Evolutionary conservation across 768 basidiomycete genomes (phyloP).

Genomic region (Plicaturopsis crispa): DNA sequence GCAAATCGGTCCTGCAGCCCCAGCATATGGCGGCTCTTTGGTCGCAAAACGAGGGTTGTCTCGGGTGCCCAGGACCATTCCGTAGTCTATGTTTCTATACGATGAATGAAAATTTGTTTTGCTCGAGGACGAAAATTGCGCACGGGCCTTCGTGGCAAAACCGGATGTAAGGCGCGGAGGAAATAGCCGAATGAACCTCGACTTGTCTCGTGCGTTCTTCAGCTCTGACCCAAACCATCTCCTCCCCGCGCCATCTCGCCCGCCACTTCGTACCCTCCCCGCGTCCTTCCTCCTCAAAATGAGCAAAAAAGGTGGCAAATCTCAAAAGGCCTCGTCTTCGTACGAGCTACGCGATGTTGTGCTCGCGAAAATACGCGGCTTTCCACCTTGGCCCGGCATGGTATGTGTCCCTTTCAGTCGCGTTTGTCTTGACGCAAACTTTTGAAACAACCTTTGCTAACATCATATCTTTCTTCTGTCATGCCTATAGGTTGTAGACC

Average conservation of each 20-base stretch:
- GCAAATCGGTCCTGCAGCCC: no score
- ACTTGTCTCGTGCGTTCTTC: no score
- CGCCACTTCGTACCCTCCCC: neutral
- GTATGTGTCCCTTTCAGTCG: conserved; percentile 43
- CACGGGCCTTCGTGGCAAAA: no score
- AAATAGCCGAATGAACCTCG: no score
- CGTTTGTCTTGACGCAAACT: conserved; percentile 9
- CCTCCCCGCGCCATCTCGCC: neutral
- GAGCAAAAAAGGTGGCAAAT: conserved; percentile 16
- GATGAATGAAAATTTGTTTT: no score
- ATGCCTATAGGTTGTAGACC: conserved; percentile 66
- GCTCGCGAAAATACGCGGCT: conserved; percentile 90
- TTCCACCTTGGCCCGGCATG: conserved; percentile 91
- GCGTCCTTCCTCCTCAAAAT: no score
- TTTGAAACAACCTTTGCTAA: conserved; percentile 3
- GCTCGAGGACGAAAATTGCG: no score
- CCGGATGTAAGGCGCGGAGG: no score
- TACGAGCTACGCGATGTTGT: conserved; percentile 81
- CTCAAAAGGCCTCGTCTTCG: conserved; percentile 29
- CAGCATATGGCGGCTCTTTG: no score
- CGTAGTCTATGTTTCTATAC: no score
- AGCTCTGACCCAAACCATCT: neutral
- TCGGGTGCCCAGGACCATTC: no score
- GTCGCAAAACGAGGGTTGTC: no score
- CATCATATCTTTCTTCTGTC: conserved; percentile 4